Conservation (phyloP, 768 basidiomycete genomes). For the Megacollybia marginata region DNA sequence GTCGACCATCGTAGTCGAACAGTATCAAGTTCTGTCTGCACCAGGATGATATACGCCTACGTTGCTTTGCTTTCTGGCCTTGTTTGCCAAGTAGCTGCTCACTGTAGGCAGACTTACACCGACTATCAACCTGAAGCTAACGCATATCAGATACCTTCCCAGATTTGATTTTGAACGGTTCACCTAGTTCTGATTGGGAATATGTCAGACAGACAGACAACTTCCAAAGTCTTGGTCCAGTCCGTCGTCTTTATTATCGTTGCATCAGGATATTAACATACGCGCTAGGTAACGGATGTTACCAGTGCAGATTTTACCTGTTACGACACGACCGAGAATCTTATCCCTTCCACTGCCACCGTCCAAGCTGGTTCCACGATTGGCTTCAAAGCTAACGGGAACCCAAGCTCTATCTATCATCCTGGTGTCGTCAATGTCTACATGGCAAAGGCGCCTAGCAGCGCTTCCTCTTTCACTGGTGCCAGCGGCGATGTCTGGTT, state of each 20-base stretch:
- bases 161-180: constrained; percentile 3
- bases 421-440: constrained; percentile 31
- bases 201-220: constrained; percentile 9
- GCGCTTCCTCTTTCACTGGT: constrained; percentile 32
- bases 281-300: constrained; percentile 21
- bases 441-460: constrained; percentile 34
- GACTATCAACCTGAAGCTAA: background rate
- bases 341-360: constrained; percentile 33
- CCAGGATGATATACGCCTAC: too few relatives aligned
- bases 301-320: constrained; percentile 40
- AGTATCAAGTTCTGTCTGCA: too few relatives aligned
- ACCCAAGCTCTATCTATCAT: constrained; percentile 33
- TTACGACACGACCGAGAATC: constrained; percentile 32
- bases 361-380: constrained; percentile 37
- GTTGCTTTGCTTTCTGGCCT: too few relatives aligned
- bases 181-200: constrained; percentile 3
- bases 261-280: background rate
- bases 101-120: background rate
- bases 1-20: too few relatives aligned
- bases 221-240: constrained; percentile 7
- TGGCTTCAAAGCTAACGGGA: constrained; percentile 31
- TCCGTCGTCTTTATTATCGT: background rate
- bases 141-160: constrained; percentile 6
- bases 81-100: background rate
- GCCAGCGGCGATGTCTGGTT: constrained; percentile 41